Evolutionary conservation across 805 yeast species (phyloP).

Genomic region (Candida verbasci): DNA sequence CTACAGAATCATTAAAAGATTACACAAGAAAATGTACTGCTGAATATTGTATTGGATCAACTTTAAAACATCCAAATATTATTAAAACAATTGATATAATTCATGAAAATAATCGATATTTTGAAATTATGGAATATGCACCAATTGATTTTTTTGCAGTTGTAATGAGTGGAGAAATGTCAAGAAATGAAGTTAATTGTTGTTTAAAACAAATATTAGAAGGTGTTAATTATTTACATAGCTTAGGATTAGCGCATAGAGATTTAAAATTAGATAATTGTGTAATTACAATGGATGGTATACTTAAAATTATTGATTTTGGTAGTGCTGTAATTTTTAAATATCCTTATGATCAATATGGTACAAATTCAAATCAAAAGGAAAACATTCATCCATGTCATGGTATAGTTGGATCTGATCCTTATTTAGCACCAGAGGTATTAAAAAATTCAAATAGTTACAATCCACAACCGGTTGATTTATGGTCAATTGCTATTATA

Average conservation of each 20-base stretch:
- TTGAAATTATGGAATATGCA: slow-evolving; percentile 93
- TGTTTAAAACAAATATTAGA: slow-evolving; percentile 83
- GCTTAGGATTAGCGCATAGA: slow-evolving; percentile 84
- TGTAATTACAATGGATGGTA: slow-evolving; percentile 77
- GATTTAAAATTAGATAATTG: slow-evolving; percentile 92
- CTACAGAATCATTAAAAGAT: slow-evolving; percentile 73
- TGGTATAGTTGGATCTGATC: slow-evolving; percentile 84
- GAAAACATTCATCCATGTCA: slow-evolving; percentile 64
- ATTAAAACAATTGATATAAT: slow-evolving; percentile 89
- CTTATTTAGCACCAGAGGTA: slow-evolving; percentile 89
- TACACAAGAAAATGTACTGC: slow-evolving; percentile 90
- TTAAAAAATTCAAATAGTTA: slow-evolving; percentile 55
- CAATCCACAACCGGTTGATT: slow-evolving; percentile 90
- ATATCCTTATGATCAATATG: slow-evolving; percentile 65
- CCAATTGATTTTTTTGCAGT: slow-evolving; percentile 91
- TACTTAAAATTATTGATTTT: slow-evolving; percentile 86
- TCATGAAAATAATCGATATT: slow-evolving; percentile 79
- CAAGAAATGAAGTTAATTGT: slow-evolving; percentile 72
- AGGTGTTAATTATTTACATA: slow-evolving; percentile 78
- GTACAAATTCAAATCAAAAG: too few relatives aligned
- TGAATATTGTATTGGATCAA: slow-evolving; percentile 90
- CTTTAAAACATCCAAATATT: slow-evolving; percentile 84
- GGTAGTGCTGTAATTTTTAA: slow-evolving; percentile 91
- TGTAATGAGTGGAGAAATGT: slow-evolving; percentile 90
- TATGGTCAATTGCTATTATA: slow-evolving; percentile 90